phyloP scores from a whole-genome alignment of 495 filamentous ascomycete species.

The Entonaema liquescens region DNA sequence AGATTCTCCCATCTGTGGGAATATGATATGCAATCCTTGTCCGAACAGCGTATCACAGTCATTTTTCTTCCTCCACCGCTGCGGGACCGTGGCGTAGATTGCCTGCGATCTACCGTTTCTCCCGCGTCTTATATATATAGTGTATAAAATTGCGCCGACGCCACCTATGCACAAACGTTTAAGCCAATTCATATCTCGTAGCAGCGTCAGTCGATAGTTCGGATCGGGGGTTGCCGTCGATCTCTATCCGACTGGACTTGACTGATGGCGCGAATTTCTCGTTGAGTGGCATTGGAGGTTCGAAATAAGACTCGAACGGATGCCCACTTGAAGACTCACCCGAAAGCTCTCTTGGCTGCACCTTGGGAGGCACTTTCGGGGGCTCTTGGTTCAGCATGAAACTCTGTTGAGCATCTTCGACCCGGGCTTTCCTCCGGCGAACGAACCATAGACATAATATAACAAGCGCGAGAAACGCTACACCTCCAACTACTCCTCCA shows the following conservation, averaged over 20 bases:
- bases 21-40: not conserved
- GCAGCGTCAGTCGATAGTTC: constrained; percentile 1
- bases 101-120: not conserved
- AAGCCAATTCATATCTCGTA: constrained; percentile 13
- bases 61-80: not conserved
- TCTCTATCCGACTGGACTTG: constrained; percentile 5
- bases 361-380: not conserved
- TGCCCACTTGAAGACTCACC: too few relatives aligned
- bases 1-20: not conserved
- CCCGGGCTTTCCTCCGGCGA: constrained; percentile 1
- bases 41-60: not conserved
- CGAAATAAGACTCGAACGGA: too few relatives aligned
- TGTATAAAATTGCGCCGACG: too few relatives aligned
- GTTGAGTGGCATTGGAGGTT: too few relatives aligned
- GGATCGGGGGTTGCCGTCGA: constrained; percentile 5
- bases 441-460: constrained; percentile 13
- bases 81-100: not conserved
- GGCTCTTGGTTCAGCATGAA: constrained; percentile 2
- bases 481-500: constrained; percentile 24
- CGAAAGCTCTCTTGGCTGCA: too few relatives aligned
- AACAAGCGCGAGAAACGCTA: constrained; percentile 17
- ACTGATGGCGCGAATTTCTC: constrained; percentile 7
- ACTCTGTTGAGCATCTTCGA: not conserved
- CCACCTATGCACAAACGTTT: not conserved
- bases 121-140: not conserved